These are phyloP conservation scores for Aureobasidium sp. DNA, from an alignment of 2,329 filamentous ascomycete genomes.

Conservation along the genomic window DNA sequence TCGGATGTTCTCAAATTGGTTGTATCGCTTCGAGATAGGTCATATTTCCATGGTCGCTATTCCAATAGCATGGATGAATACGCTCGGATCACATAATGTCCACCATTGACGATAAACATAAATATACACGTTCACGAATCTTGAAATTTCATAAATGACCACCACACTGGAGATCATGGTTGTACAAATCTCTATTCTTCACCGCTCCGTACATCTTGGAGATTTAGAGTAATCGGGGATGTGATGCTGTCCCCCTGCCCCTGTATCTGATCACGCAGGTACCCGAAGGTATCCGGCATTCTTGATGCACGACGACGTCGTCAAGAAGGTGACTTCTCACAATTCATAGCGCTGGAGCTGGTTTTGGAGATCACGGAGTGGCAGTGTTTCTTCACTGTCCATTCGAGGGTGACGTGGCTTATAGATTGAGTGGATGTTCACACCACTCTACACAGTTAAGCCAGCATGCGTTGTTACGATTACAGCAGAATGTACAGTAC, in stretches of 20 bases:
- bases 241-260: background rate
- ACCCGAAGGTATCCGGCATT: background rate
- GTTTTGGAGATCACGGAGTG: background rate
- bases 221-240: background rate
- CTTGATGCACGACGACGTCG: background rate
- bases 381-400: background rate
- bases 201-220: background rate
- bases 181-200: constrained; percentile 1
- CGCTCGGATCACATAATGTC: constrained; percentile 12
- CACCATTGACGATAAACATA: background rate
- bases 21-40: background rate
- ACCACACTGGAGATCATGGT: background rate
- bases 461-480: background rate
- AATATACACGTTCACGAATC: background rate
- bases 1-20: background rate
- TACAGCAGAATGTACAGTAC: background rate
- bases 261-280: constrained; percentile 5
- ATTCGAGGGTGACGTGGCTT: background rate
- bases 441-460: background rate
- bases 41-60: background rate
- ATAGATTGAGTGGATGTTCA: background rate
- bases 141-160: background rate
- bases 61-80: background rate
- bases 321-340: background rate
- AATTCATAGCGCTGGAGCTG: background rate